Conservation (phyloP, 441 rosid species). For the Metrosideros polymorpha region DNA sequence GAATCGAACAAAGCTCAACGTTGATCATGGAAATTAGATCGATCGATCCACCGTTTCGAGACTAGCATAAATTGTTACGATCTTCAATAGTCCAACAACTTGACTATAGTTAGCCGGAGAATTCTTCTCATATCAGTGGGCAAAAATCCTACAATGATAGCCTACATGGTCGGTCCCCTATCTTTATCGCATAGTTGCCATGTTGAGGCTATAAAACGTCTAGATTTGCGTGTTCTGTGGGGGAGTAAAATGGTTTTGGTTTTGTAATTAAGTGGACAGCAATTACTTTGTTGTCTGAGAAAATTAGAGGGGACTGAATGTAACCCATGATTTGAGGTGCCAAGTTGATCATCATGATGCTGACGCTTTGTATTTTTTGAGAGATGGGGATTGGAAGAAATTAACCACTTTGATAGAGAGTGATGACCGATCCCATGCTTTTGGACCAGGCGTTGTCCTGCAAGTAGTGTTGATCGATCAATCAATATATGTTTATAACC, state of each 20-base stretch:
- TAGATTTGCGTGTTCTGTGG: neutral
- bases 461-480: neutral
- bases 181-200: neutral
- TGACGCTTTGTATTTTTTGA: neutral
- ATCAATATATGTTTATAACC: neutral
- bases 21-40: neutral
- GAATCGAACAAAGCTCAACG: neutral
- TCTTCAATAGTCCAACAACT: neutral
- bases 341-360: neutral
- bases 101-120: neutral
- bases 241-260: neutral
- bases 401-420: neutral
- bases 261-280: neutral
- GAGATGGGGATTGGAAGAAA: neutral
- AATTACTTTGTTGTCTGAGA: neutral
- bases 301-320: neutral
- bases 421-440: neutral
- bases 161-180: too few relatives aligned
- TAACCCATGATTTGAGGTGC: neutral
- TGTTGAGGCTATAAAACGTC: neutral
- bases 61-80: neutral
- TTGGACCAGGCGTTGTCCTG: neutral
- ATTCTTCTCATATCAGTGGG: neutral
- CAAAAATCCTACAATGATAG: neutral
- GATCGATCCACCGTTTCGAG: neutral